These are phyloP conservation scores for Cynanchum wilfordii DNA, from an alignment of 257 asterid species.

Conservation along the genomic window DNA sequence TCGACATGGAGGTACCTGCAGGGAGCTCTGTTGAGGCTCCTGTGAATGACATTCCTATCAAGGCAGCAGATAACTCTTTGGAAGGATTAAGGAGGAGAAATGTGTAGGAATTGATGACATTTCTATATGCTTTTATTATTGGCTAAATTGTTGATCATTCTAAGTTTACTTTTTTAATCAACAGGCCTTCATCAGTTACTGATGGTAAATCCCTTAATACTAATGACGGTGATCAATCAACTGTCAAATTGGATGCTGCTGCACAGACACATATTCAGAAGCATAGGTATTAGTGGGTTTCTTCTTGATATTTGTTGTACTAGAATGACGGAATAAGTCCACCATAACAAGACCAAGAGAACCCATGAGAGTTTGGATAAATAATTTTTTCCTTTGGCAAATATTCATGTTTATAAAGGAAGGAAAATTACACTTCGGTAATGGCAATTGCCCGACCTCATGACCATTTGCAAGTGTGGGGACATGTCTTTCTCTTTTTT, in stretches of 20 bases:
- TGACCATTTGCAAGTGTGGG: not conserved
- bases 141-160: conserved; percentile 8
- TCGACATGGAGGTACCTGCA: conserved; percentile 31
- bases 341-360: not conserved
- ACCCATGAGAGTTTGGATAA: not conserved
- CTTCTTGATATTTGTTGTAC: conserved; percentile 4
- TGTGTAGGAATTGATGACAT: conserved; percentile 39
- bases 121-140: not conserved
- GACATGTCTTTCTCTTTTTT: too few relatives aligned
- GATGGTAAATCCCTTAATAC: conserved; percentile 40
- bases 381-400: not conserved
- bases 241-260: conserved; percentile 74
- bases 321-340: not conserved
- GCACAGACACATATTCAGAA: conserved; percentile 75
- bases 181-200: conserved; percentile 40
- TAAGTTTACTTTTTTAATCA: conserved; percentile 22
- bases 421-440: not conserved
- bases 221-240: conserved; percentile 33
- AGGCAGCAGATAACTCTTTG: conserved; percentile 43
- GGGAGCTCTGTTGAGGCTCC: conserved; percentile 38
- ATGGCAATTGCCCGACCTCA: not conserved
- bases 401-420: not conserved
- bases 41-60: conserved; percentile 37
- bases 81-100: conserved; percentile 80
- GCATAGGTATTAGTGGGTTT: conserved; percentile 52